Base-by-base conservation (phyloP, 2,329 filamentous ascomycete genomes). In the Cytospora chrysosperma region DNA sequence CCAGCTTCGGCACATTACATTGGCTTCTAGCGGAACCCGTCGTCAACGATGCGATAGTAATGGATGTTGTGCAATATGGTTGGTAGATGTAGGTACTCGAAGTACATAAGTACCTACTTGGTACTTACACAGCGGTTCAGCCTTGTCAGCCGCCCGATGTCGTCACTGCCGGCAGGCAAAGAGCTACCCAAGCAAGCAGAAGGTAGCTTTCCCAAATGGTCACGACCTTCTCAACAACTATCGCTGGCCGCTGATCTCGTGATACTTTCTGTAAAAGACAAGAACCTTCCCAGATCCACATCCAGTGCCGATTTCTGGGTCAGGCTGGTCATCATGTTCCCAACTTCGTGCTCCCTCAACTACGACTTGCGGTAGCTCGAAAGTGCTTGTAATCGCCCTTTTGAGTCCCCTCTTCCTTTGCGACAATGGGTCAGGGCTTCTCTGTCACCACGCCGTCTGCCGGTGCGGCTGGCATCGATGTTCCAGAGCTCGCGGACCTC, bases 391-490 rank as follows among this genome's bases (percentile, higher is more conserved):
- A 32, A 9, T 26, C 40, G 28, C 8, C 59, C 4, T 49, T 21
- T 34, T 32, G 21, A 63, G 40, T 24, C 54, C 13, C 28, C 19
- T 21, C 50, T 24, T 24, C 28, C 55, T n/a, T 57, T 26, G 50
- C 55, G 65, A 78, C 69, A 68, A 99, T 99, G 95, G 95, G 95
- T 68, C 95, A 99, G 83, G 93, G 92, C 68, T 97, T 97, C 79
- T 97, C 94, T 67, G 87, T 96, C 71, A 92, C 93, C 60, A 93
- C 93, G 73, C 90, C 96, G 68, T 95, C 93, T 61, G 92, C 92
- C 67, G 95, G 93, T 74, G 91, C 92, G 61, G 93, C 93, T 63
- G 92, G 93, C 70, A 97, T 99, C 75, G 94, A 99, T 76, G 87
- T 96, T 30, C 90, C 93, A 47, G 94, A 99, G 80, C 86, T 99